Conservation (phyloP, 345 rosid genomes). For the Clausena lansium region DNA sequence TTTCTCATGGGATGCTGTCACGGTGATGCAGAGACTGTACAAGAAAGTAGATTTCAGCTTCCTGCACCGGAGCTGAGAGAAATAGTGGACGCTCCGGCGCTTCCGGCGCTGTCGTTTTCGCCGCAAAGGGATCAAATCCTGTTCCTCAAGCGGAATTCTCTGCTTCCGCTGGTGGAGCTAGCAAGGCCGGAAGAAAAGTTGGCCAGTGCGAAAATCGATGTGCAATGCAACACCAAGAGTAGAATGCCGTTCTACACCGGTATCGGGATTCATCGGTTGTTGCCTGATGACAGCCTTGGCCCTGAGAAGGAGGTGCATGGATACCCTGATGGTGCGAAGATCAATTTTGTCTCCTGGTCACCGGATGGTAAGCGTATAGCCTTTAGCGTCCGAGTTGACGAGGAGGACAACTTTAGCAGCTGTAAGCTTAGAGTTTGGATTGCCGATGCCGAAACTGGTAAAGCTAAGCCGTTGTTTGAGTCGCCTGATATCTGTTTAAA, state of each 20-base stretch:
- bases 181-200: slow-evolving; percentile 93
- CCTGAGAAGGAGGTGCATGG: slow-evolving; percentile 83
- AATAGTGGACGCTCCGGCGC: slow-evolving; percentile 90
- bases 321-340: slow-evolving; percentile 85
- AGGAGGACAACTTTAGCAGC: slow-evolving; percentile 42
- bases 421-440: slow-evolving; percentile 86
- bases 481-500: slow-evolving; percentile 62
- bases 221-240: slow-evolving; percentile 80
- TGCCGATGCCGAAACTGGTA: slow-evolving; percentile 78
- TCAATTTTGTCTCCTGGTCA: slow-evolving; percentile 88
- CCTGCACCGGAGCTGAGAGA: slow-evolving; percentile 85
- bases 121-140: slow-evolving; percentile 81
- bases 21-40: slow-evolving; percentile 28
- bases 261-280: slow-evolving; percentile 71
- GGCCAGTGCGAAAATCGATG: slow-evolving; percentile 81
- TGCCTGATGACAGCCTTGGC: slow-evolving; percentile 76
- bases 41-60: slow-evolving; percentile 54
- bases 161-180: slow-evolving; percentile 81
- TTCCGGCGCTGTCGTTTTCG: slow-evolving; percentile 89
- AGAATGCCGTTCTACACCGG: slow-evolving; percentile 96
- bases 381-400: slow-evolving; percentile 71
- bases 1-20: too few species aligned
- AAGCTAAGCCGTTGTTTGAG: slow-evolving; percentile 69
- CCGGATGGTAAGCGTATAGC: slow-evolving; percentile 77
- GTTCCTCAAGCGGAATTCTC: slow-evolving; percentile 81